Conservation (phyloP, 1,284 basidiomycete genomes). For the Omphalotus olearius region DNA sequence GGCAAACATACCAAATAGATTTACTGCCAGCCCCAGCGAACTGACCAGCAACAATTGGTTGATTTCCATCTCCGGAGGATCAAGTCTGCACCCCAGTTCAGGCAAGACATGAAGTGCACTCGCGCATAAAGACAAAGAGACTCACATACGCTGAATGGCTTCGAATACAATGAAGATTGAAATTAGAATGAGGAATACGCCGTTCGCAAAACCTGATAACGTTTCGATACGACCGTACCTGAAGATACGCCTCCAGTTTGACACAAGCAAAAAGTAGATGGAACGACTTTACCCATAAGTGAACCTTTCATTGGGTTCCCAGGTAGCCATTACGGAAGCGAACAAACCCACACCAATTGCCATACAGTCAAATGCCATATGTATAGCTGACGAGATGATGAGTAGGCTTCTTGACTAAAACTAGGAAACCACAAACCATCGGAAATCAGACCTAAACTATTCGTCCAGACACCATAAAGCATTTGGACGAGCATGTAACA, state of each 20-base stretch:
- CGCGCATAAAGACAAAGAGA: constrained; percentile 12
- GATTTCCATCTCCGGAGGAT: constrained; percentile 98
- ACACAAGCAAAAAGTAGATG: not conserved
- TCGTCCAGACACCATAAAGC: constrained; percentile 97
- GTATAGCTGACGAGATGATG: constrained; percentile 70
- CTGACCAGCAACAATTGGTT: constrained; percentile 90
- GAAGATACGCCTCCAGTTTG: not conserved
- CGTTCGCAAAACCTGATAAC: constrained; percentile 96
- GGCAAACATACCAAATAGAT: constrained; percentile 98
- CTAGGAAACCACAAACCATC: constrained; percentile 65
- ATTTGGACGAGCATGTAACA: constrained; percentile 96
- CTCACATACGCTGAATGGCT: constrained; percentile 91
- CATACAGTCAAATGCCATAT: constrained; percentile 99
- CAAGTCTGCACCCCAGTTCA: constrained; percentile 48
- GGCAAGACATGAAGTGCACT: not conserved
- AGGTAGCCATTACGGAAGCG: constrained; percentile 96
- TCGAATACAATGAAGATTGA: constrained; percentile 99
- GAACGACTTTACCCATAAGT: constrained; percentile 78
- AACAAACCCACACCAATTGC: constrained; percentile 95
- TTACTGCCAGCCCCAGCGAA: constrained; percentile 86
- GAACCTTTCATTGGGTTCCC: constrained; percentile 92
- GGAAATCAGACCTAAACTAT: constrained; percentile 93
- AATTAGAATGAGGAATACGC: constrained; percentile 93
- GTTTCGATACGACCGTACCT: constrained; percentile 99
- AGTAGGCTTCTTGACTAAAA: not conserved